Evolutionary conservation across 2,329 filamentous ascomycete genomes (phyloP).

Genomic region (Geosmithia flava): DNA sequence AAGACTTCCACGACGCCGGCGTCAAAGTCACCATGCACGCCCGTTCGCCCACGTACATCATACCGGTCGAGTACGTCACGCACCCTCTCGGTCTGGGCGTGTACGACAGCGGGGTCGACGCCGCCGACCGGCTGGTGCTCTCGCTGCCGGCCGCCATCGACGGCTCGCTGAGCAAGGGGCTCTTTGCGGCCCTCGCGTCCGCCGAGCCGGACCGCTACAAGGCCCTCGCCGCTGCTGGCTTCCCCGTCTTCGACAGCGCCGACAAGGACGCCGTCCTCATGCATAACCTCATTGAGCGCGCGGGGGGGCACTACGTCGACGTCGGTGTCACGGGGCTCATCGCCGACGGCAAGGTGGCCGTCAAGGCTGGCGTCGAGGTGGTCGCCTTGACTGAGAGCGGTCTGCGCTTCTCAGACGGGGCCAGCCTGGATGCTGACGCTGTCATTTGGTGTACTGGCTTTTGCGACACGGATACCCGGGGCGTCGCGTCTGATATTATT

Average conservation of each 20-base stretch:
- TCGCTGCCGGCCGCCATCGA: constrained; percentile 9
- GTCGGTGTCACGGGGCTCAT: constrained; percentile 15
- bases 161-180: constrained; percentile 6
- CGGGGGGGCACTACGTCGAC: constrained; percentile 22
- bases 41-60: constrained; percentile 20
- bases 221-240: constrained; percentile 17
- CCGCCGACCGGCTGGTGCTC: constrained; percentile 2
- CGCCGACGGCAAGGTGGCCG: constrained; percentile 11
- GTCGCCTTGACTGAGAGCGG: constrained; percentile 14
- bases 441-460: constrained; percentile 24
- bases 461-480: constrained; percentile 14
- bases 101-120: constrained; percentile 11
- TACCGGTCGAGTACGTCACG: constrained; percentile 15
- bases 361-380: constrained; percentile 15
- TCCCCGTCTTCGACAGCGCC: constrained; percentile 20
- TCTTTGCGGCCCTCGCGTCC: constrained; percentile 11
- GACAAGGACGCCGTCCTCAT: constrained; percentile 7
- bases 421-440: constrained; percentile 14
- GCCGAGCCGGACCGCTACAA: constrained; percentile 20
- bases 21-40: constrained; percentile 20
- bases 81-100: constrained; percentile 11
- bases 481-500: constrained; percentile 3
- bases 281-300: constrained; percentile 13
- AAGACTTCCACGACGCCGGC: constrained; percentile 17
- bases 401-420: constrained; percentile 16